Conservation (phyloP, 1,284 basidiomycete species). For the Somion occarium region DNA sequence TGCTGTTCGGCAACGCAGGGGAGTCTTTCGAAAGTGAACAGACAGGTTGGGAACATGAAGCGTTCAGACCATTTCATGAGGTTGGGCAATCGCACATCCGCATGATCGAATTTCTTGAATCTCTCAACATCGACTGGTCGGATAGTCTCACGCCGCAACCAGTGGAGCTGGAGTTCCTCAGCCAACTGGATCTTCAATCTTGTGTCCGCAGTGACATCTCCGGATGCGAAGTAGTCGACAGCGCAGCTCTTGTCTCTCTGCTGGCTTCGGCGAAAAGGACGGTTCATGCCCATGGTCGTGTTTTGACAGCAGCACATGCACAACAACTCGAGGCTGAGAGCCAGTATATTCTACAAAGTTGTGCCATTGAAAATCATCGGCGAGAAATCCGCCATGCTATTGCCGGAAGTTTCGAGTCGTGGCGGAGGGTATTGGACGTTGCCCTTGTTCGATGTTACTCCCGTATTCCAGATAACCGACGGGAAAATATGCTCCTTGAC, state of each 20-base stretch:
- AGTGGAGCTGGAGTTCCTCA: slow-evolving; percentile 65
- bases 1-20: slow-evolving; percentile 68
- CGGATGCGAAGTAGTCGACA: slow-evolving; percentile 82
- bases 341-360: slow-evolving; percentile 74
- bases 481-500: slow-evolving; percentile 86
- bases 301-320: slow-evolving; percentile 59
- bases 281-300: slow-evolving; percentile 63
- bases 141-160: slow-evolving; percentile 64
- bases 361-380: slow-evolving; percentile 83
- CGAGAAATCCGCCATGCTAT: slow-evolving; percentile 74
- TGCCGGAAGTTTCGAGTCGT: slow-evolving; percentile 70
- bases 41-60: slow-evolving; percentile 38
- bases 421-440: slow-evolving; percentile 81
- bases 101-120: slow-evolving; percentile 85
- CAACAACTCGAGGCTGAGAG: slow-evolving; percentile 71
- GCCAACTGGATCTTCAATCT: slow-evolving; percentile 67
- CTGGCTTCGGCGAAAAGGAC: slow-evolving; percentile 56
- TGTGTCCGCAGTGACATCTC: slow-evolving; percentile 69
- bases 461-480: slow-evolving; percentile 71
- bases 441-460: slow-evolving; percentile 81
- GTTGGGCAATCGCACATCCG: slow-evolving; percentile 78
- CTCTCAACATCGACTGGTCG: slow-evolving; percentile 84
- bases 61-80: slow-evolving; percentile 58
- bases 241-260: slow-evolving; percentile 62
- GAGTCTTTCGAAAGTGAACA: slow-evolving; percentile 36